Percentiles rank a stretch among this genome's conserved stretches.
These are phyloP conservation scores for Penicillium sp. DNA, from an alignment of 2,329 filamentous ascomycete species.

Conservation along the genomic window DNA sequence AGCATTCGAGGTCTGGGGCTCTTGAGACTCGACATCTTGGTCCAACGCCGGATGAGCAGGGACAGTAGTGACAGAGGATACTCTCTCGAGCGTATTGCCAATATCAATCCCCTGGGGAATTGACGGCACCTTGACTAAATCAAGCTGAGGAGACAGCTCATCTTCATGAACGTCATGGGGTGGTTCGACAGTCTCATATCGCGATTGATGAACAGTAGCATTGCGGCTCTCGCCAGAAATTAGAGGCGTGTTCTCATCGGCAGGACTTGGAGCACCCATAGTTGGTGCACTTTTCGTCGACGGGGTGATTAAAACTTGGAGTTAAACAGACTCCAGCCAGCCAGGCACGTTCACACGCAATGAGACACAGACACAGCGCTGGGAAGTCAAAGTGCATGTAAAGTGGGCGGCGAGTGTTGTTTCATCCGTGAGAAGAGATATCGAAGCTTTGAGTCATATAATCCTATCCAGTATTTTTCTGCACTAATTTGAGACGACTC, in stretches of 20 bases:
- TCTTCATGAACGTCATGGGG: background rate
- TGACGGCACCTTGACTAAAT: conserved; percentile 24
- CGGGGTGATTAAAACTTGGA: no score
- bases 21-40: conserved; percentile 1
- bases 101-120: conserved; percentile 25
- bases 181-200: background rate
- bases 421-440: conserved; percentile 11
- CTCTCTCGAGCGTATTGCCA: conserved; percentile 23
- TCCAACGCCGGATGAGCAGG: conserved; percentile 11
- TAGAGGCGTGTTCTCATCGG: conserved; percentile 21
- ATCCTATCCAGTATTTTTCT: background rate
- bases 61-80: conserved; percentile 16
- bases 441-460: background rate
- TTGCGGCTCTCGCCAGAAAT: conserved; percentile 3
- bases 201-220: background rate
- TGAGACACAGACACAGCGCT: background rate
- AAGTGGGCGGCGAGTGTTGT: background rate
- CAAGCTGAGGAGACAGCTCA: conserved; percentile 13
- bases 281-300: background rate
- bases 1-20: conserved; percentile 12
- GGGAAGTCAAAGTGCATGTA: background rate
- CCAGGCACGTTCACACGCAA: background rate
- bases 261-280: conserved; percentile 8
- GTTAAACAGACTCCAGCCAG: no score
- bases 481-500: no score